phyloP scores from a whole-genome alignment of 306 rosid genomes.

The Luffa aegyptiaca region DNA sequence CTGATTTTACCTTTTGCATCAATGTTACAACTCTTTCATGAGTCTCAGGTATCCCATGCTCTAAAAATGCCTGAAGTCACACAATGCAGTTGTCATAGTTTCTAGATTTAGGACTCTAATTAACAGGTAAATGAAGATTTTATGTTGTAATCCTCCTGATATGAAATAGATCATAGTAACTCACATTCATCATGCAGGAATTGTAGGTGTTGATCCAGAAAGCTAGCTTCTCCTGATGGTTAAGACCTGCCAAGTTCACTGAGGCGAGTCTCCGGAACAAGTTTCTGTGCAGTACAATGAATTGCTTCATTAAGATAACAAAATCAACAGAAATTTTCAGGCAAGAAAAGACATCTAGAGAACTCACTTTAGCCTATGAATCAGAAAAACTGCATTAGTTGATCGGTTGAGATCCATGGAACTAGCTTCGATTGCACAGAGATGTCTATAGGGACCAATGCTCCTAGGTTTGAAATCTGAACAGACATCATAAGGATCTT shows the following conservation, averaged over 20 bases:
- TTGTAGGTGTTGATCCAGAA: conserved; percentile 93
- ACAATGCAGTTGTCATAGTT: background rate
- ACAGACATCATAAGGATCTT: conserved; percentile 64
- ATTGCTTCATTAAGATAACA: background rate
- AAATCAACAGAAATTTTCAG: background rate
- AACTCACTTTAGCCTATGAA: conserved; percentile 71
- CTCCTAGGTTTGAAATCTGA: conserved; percentile 39
- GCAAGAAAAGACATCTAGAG: background rate
- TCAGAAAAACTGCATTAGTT: conserved; percentile 45
- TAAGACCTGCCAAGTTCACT: conserved; percentile 69
- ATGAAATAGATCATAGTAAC: background rate
- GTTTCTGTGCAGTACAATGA: conserved; percentile 31
- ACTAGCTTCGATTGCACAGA: conserved; percentile 47
- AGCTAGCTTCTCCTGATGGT: conserved; percentile 91
- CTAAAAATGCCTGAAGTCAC: conserved; percentile 53
- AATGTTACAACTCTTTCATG: conserved; percentile 87
- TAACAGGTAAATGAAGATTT: background rate
- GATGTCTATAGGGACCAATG: conserved; percentile 56
- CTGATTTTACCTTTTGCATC: conserved; percentile 76
- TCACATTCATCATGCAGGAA: conserved; percentile 85
- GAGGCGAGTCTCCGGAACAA: conserved; percentile 66
- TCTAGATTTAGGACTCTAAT: background rate
- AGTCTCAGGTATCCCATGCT: conserved; percentile 79
- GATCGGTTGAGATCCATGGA: conserved; percentile 55
- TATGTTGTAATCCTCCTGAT: background rate